Conservation (phyloP, 2,329 filamentous ascomycete genomes). For the Sarocladiaceae sp. region DNA sequence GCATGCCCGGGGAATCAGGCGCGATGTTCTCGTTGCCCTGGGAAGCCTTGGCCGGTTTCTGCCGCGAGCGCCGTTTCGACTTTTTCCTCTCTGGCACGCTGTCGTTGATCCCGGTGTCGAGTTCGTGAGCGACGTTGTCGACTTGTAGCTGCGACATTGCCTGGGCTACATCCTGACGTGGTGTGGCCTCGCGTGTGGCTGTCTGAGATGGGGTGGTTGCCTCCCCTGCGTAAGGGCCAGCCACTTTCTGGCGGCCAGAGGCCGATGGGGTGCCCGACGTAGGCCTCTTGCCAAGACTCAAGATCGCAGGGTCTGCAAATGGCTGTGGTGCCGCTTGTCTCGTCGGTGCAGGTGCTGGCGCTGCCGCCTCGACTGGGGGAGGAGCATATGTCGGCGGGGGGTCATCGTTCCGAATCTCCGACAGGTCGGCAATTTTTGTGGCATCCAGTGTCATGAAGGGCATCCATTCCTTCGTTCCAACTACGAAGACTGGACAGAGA, state of each 20-base stretch:
- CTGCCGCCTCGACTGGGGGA: slow-evolving; percentile 18
- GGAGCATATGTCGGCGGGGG: slow-evolving; percentile 21
- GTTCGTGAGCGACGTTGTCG: slow-evolving; percentile 2
- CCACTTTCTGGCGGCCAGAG: neutral
- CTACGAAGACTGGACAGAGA: slow-evolving; percentile 28
- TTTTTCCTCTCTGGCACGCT: slow-evolving; percentile 10
- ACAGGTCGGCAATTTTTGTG: slow-evolving; percentile 38
- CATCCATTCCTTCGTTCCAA: slow-evolving; percentile 35
- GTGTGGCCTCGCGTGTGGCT: neutral
- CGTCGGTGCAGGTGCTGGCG: slow-evolving; percentile 16
- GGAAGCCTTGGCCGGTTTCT: slow-evolving; percentile 25
- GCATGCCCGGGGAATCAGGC: slow-evolving; percentile 10
- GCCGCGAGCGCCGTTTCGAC: slow-evolving; percentile 9
- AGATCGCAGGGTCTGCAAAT: slow-evolving; percentile 77
- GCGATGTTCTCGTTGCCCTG: slow-evolving; percentile 16
- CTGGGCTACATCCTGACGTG: neutral
- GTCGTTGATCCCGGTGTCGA: slow-evolving; percentile 4
- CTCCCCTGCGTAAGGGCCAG: neutral
- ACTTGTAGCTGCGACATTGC: neutral
- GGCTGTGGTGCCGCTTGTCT: slow-evolving; percentile 26
- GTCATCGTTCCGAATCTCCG: slow-evolving; percentile 29
- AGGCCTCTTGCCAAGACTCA: slow-evolving; percentile 56
- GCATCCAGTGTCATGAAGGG: slow-evolving; percentile 39
- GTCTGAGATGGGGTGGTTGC: neutral
- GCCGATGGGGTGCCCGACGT: slow-evolving; percentile 21